Base-by-base conservation (phyloP, 2,329 filamentous ascomycete genomes). In the Hysterium pulicare region DNA sequence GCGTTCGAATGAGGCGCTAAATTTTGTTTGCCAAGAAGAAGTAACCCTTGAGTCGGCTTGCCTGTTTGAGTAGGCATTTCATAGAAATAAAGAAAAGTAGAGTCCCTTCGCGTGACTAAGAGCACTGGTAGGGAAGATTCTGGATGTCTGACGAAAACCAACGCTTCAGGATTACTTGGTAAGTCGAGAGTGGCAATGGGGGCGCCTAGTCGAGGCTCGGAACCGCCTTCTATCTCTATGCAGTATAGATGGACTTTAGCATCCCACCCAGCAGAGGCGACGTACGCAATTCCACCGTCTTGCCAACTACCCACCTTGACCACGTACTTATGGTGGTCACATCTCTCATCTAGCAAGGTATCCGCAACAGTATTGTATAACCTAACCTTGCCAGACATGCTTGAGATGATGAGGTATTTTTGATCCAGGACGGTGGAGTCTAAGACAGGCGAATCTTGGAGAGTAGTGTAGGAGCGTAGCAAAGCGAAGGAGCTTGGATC, bases 201-300 rank as follows among this genome's bases (percentile, higher is more conserved):
- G 35, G 65, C 64, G 21, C 61, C 66, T 11, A 72, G 57, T 17
- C 41, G 46, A 20, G 46, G 53, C 10, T 54, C 46, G 48, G 55
- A 40, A 53, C 51, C 17, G 50, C 62, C 44, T 57, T 58, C 30
- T 5, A 51, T 38, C 28, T 44, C 19, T 4, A 68, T 30, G 13
- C 55, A 52, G 58, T 83, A 83, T 33, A 83, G 53, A 38, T 73
- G 59, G 24, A 83, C 62, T 49, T 74, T 80, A 21, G 71, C 66
- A 54, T 83, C 80, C 80, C 80, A 83, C 17, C 78, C 79, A 3
- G 79, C 80, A 10, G 76, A 83, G 4, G 78, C 79, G 41, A 81
- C 50, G 24, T 55, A 49, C 16, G 48, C 42, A 8, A 53, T 53
- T 10, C 55, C 53, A 3, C 63, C 51, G n/a, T 68, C 59, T 38